A percentile compares a stretch with the other conserved stretches of the same genome.
These are phyloP conservation scores for Neonectria faginata DNA, from an alignment of 2,329 filamentous ascomycete genomes.

Conservation along the genomic window DNA sequence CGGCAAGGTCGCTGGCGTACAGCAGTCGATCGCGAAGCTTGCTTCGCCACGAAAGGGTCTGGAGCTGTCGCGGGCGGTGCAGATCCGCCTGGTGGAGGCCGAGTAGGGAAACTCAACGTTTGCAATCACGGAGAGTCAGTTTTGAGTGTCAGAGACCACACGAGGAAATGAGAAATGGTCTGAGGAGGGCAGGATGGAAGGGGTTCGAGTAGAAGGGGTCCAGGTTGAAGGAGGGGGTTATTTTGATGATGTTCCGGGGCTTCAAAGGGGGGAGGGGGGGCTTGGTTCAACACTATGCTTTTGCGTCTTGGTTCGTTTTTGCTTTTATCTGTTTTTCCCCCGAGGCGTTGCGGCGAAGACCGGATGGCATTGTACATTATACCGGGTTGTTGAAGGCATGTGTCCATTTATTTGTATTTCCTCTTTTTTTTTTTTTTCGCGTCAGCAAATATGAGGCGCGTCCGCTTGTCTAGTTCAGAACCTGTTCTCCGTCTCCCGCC, in stretches of 20 bases:
- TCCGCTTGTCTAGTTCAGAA: constrained; percentile 1
- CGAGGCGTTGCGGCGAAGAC: constrained; percentile 27
- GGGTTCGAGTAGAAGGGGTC: not conserved
- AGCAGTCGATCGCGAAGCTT: constrained; percentile 22
- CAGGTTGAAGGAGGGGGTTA: not conserved
- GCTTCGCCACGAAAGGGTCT: constrained; percentile 38
- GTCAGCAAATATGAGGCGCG: constrained; percentile 26
- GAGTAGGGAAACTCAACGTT: constrained; percentile 8
- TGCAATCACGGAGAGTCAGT: not conserved
- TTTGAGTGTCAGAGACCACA: not conserved
- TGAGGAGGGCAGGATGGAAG: not conserved
- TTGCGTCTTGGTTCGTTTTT: constrained; percentile 7
- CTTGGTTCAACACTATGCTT: constrained; percentile 15
- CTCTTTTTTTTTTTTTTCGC: constrained; percentile 10
- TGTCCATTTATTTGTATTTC: constrained; percentile 13
- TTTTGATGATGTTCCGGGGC: not conserved
- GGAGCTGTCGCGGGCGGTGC: constrained; percentile 34
- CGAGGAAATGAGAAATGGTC: not conserved
- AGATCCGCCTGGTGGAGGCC: constrained; percentile 40
- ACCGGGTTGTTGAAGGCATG: constrained; percentile 12
- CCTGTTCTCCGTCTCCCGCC: not conserved
- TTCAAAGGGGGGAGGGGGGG: not conserved
- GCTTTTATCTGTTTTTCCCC: constrained; percentile 10
- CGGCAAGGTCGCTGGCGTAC: constrained; percentile 23
- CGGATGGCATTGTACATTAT: constrained; percentile 31